phyloP scores from a whole-genome alignment of 177 flowering plant species.

The Vitis hybrid region DNA sequence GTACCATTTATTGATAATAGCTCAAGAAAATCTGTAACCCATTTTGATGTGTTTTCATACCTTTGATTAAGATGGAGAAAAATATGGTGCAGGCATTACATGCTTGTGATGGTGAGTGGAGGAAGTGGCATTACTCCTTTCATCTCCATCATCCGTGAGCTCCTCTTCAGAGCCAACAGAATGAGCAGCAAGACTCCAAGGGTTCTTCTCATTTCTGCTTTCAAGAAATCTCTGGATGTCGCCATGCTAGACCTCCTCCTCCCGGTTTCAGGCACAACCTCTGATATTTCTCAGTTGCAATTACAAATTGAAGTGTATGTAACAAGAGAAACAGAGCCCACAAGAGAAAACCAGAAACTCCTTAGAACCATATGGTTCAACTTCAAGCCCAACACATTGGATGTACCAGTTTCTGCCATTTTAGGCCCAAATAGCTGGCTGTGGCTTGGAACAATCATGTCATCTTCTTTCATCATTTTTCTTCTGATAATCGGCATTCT shows the following conservation, averaged over 20 bases:
- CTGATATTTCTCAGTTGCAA: conserved; percentile 26
- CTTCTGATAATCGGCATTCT: conserved; percentile 51
- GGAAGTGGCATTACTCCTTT: conserved; percentile 70
- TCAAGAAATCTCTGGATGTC: conserved; percentile 45
- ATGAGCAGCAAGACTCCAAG: conserved; percentile 13
- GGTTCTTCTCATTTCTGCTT: conserved; percentile 44
- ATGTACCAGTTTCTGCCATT: conserved; percentile 39
- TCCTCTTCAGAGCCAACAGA: conserved; percentile 31
- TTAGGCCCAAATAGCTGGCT: conserved; percentile 70
- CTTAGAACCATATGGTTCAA: conserved; percentile 42
- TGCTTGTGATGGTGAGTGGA: conserved; percentile 58
- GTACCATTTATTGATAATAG: too few relatives aligned
- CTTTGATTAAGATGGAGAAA: too few relatives aligned
- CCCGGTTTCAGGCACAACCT: conserved; percentile 30
- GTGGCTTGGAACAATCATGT: conserved; percentile 62
- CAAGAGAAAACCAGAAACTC: conserved; percentile 13
- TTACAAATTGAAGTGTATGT: conserved; percentile 62
- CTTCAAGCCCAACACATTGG: conserved; percentile 42
- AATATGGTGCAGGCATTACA: conserved; percentile 39
- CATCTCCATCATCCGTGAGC: conserved; percentile 57
- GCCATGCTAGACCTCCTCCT: conserved; percentile 52
- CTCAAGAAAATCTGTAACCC: too few relatives aligned
- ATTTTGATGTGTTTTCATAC: neutral
- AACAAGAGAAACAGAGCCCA: conserved; percentile 49
- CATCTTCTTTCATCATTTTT: conserved; percentile 61